These are phyloP conservation scores for Rhypophila decipiens DNA, from an alignment of 495 filamentous ascomycete species.

Conservation along the genomic window DNA sequence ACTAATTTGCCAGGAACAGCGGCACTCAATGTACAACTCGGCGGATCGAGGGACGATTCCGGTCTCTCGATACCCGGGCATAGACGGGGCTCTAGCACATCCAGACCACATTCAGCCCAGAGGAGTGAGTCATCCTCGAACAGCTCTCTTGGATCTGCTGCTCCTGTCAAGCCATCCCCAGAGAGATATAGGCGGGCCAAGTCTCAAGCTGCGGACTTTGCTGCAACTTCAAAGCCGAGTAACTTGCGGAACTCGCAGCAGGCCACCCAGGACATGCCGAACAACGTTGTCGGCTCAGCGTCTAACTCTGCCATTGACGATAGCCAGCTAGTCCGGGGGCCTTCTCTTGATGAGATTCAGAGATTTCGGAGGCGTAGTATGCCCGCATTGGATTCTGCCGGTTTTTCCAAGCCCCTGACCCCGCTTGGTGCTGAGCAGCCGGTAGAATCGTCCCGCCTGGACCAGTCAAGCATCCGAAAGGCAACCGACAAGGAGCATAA, in stretches of 20 bases:
- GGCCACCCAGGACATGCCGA: conserved; percentile 30
- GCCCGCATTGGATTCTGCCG: conserved; percentile 66
- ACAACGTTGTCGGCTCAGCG: conserved; percentile 36
- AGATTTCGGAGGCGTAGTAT: conserved; percentile 77
- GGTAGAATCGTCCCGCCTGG: conserved; percentile 31
- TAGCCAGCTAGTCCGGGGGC: conserved; percentile 40
- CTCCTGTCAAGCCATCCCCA: conserved; percentile 38
- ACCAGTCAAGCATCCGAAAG: conserved; percentile 25
- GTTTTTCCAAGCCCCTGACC: conserved; percentile 38
- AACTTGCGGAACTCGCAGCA: conserved; percentile 22
- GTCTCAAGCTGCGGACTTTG: conserved; percentile 35
- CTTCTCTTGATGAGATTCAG: conserved; percentile 57
- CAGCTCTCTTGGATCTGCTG: conserved; percentile 29
- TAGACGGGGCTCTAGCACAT: conserved; percentile 16
- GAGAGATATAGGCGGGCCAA: conserved; percentile 50
- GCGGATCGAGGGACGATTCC: conserved; percentile 28
- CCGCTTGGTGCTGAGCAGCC: conserved; percentile 34
- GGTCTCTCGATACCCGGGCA: conserved; percentile 17
- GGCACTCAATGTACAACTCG: conserved; percentile 8
- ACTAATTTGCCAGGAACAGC: conserved; percentile 29
- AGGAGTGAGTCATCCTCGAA: conserved; percentile 25
- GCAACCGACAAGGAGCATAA: conserved; percentile 33
- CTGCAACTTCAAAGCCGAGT: conserved; percentile 16
- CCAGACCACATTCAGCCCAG: conserved; percentile 28
- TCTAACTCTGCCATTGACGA: conserved; percentile 45